phyloP scores from a whole-genome alignment of 176 grass and related monocot species.

The Microstegium vimineum region DNA sequence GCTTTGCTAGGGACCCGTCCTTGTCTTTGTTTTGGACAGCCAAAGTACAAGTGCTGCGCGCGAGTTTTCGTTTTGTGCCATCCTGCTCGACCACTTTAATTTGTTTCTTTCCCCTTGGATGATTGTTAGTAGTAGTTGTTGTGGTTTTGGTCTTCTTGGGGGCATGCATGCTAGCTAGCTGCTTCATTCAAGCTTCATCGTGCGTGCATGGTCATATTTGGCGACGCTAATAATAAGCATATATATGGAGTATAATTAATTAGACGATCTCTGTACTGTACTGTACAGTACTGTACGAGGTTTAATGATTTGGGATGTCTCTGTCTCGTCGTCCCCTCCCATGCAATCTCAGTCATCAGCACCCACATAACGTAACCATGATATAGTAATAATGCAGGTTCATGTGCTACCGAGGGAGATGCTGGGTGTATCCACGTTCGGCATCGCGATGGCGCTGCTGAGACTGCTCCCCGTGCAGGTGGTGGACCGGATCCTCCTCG shows the following conservation, averaged over 20 bases:
- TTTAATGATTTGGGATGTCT: conserved; percentile 24
- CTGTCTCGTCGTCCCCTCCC: conserved; percentile 5
- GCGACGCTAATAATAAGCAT: conserved; percentile 1
- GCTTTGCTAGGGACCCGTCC: neutral
- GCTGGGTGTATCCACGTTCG: conserved; percentile 80
- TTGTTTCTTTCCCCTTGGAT: neutral
- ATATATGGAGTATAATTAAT: no score
- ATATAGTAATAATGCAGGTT: no score
- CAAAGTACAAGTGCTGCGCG: neutral
- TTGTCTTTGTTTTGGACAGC: conserved; percentile 3
- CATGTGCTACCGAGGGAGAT: conserved; percentile 87
- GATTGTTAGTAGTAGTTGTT: no score
- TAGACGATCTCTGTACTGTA: no score
- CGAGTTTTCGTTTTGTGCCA: conserved; percentile 8
- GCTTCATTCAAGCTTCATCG: no score
- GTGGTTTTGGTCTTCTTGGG: no score
- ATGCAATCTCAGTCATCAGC: no score
- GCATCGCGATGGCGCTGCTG: conserved; percentile 68
- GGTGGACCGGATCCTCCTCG: conserved; percentile 71
- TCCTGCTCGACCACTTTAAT: neutral
- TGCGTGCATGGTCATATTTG: conserved; percentile 22
- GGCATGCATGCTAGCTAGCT: no score
- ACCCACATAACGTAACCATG: no score
- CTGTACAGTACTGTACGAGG: no score
- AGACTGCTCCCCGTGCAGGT: conserved; percentile 53